These are phyloP conservation scores for Candida sonorensis DNA, from an alignment of 805 yeast genomes.

Conservation along the genomic window DNA sequence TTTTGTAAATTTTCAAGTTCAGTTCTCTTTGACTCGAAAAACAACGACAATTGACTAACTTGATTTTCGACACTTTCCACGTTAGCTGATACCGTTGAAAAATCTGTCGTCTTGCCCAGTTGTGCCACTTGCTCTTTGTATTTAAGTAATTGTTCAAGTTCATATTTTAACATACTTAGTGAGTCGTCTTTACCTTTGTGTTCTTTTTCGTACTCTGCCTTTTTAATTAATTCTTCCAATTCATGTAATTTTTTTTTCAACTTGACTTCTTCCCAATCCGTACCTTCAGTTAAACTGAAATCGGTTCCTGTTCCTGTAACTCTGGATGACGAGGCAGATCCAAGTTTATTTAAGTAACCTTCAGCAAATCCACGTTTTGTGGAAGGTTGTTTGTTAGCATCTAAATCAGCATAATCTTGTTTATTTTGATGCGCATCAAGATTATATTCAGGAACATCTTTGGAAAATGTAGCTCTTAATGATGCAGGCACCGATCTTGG, in stretches of 20 bases:
- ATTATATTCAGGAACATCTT: constrained; percentile 72
- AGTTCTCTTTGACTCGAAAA: constrained; percentile 49
- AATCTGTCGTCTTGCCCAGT: constrained; percentile 29
- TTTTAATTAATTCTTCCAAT: constrained; percentile 56
- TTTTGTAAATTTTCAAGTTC: constrained; percentile 48
- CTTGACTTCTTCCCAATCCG: constrained; percentile 91
- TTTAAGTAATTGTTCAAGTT: constrained; percentile 74
- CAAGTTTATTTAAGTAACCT: constrained; percentile 48
- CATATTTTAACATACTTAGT: constrained; percentile 38
- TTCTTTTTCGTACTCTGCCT: constrained; percentile 45
- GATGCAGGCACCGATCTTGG: constrained; percentile 96
- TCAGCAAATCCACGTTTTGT: constrained; percentile 45
- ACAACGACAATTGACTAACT: constrained; percentile 64
- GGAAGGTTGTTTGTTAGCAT: constrained; percentile 6
- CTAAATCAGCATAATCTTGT: constrained; percentile 10
- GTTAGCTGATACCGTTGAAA: constrained; percentile 52
- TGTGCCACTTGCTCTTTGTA: constrained; percentile 62
- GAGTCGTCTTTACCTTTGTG: constrained; percentile 24
- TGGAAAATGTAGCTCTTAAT: constrained; percentile 83
- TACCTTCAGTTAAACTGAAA: constrained; percentile 63
- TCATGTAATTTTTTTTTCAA: constrained; percentile 72
- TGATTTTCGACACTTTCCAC: constrained; percentile 71
- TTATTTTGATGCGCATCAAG: constrained; percentile 49
- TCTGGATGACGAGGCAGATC: constrained; percentile 34
- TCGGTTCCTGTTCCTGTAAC: constrained; percentile 49